Evolutionary conservation across 1,284 basidiomycete species (phyloP), one percentile per base, ranked within the genome.

Genomic region (Xanthoconium separans): DNA sequence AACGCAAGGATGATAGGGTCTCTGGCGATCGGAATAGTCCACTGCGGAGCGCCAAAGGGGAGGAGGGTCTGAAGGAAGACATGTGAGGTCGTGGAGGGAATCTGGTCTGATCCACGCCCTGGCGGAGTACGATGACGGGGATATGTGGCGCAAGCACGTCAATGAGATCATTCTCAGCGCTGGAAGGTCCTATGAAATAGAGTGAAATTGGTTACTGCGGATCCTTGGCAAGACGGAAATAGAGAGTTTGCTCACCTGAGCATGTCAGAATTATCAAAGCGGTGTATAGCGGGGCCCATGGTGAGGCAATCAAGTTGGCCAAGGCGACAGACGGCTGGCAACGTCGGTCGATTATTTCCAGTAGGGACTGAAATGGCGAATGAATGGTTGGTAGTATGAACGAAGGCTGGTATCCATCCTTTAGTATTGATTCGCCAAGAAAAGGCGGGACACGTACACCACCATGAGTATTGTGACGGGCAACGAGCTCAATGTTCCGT

Each of bases 21-120:
- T 83, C 82, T 0, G 84, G 83, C 2, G 80, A 77, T 57, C 77
- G 80, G 66, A 87, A 86, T 18, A 88, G 71, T 12, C 82, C 82
- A 18, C 68, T 66, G 18, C 83, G 80, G n/a, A 87, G 75, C 4
- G 79, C 76, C 16, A 75, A 62, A 13, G 77, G 60, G 2, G 80
- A 77, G 3, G 71, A 56, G 16, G 85, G 83, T 11, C 73, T 72
- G 69, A 86, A 83, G 27, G 77, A 67, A 29, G 85, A 83, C 49
- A 83, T 66, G 52, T 76, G 74, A 48, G 61, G 51, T 48, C 58
- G 59, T 44, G 62, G 61, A 47, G 67, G 66, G 50, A 64, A 66
- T 54, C 51, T 61, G 34, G 66, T 65, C 50, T 71, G 65, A 52
- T 65, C 58, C 53, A 58, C 15, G 34, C 70, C 61, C 50, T 70